phyloP scores from a whole-genome alignment of 1,284 basidiomycete species.

The Pseudozyma tsukubaensis region DNA sequence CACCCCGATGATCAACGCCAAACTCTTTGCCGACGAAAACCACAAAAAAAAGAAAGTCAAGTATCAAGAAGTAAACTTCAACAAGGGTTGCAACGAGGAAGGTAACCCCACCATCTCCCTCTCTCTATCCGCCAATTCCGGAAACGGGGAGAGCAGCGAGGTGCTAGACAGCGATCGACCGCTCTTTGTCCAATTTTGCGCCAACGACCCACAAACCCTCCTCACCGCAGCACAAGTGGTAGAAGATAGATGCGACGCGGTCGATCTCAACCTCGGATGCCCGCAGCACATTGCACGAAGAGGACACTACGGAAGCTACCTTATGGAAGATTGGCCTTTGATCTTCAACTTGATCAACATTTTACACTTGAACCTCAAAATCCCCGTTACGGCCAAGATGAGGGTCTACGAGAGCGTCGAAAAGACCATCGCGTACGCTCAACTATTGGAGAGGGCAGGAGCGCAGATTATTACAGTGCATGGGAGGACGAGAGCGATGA shows the following conservation, averaged over 20 bases:
- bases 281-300: constrained; percentile 92
- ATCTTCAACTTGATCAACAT: constrained; percentile 64
- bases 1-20: constrained; percentile 97
- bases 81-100: constrained; percentile 52
- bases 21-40: constrained; percentile 75
- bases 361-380: constrained; percentile 79
- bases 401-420: constrained; percentile 86
- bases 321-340: constrained; percentile 94
- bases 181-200: constrained; percentile 91
- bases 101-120: constrained; percentile 30
- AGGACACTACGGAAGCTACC: constrained; percentile 88
- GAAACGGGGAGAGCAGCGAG: not conserved
- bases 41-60: constrained; percentile 49
- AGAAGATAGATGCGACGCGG: constrained; percentile 75
- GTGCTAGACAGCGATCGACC: constrained; percentile 77
- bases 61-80: constrained; percentile 52
- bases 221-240: constrained; percentile 59
- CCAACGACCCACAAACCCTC: constrained; percentile 84
- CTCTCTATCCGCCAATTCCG: not conserved
- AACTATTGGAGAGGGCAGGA: constrained; percentile 92
- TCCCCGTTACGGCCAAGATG: constrained; percentile 97
- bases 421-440: constrained; percentile 90
- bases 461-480: constrained; percentile 96
- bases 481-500: constrained; percentile 88
- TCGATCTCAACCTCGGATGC: constrained; percentile 91